Evolutionary conservation across 139 green algal species (phyloP).

Genomic region (Tetraselmis striata): DNA sequence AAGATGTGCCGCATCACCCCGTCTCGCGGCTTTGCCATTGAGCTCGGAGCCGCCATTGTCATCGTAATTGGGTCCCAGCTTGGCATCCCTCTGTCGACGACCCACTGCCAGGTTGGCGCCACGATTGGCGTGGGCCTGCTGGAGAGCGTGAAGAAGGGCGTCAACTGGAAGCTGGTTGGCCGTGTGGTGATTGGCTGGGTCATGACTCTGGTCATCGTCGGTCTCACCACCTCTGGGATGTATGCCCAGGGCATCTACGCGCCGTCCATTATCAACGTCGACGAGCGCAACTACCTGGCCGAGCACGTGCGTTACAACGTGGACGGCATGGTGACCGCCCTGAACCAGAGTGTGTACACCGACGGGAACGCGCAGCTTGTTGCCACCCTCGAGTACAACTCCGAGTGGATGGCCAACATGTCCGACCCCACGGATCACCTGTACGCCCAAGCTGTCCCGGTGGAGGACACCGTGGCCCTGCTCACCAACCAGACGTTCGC

Average conservation of each 20-base stretch:
- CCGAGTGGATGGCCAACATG: not conserved
- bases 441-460: not conserved
- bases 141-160: conserved; percentile 27
- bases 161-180: conserved; percentile 36
- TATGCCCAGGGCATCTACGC: conserved; percentile 8
- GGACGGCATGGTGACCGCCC: not conserved
- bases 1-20: conserved; percentile 29
- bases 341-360: not conserved
- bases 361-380: not conserved
- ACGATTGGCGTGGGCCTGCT: conserved; percentile 46
- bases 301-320: not conserved
- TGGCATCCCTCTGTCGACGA: conserved; percentile 66
- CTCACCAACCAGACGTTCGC: not conserved
- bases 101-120: conserved; percentile 54
- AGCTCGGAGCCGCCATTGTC: conserved; percentile 25
- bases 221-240: conserved; percentile 1
- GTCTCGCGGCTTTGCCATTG: conserved; percentile 31
- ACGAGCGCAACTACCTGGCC: not conserved
- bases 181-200: conserved; percentile 43
- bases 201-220: conserved; percentile 39
- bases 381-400: not conserved
- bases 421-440: not conserved
- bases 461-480: not conserved
- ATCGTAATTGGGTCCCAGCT: conserved; percentile 30
- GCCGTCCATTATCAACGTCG: conserved; percentile 1